Percentiles rank a stretch among this genome's conserved stretches.
phyloP scores from a whole-genome alignment of 2,329 filamentous ascomycete species.

The Emergomyces pasteurianus region DNA sequence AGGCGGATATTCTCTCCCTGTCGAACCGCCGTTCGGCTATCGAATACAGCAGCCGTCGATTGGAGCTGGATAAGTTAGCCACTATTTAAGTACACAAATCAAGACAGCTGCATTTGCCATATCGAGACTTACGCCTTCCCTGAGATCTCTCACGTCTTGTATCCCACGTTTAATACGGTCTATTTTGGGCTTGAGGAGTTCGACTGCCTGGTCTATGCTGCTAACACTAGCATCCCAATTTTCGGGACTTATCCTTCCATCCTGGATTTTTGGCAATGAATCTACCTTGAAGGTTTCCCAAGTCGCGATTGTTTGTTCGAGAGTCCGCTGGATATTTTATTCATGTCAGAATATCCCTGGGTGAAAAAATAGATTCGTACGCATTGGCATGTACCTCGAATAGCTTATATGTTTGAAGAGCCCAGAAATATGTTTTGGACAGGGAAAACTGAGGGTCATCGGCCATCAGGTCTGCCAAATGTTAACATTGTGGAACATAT shows the following conservation, averaged over 20 bases:
- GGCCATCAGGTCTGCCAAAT: constrained; percentile 2
- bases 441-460: constrained; percentile 7
- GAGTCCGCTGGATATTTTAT: neutral
- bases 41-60: constrained; percentile 11
- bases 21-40: constrained; percentile 12
- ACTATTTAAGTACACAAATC: neutral
- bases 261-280: constrained; percentile 3
- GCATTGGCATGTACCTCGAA: constrained; percentile 1
- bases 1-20: constrained; percentile 15
- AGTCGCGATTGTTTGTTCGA: constrained; percentile 4
- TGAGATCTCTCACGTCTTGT: constrained; percentile 5
- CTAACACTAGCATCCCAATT: constrained; percentile 3
- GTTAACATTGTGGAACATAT: neutral
- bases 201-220: constrained; percentile 3
- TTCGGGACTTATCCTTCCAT: constrained; percentile 3
- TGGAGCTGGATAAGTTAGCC: constrained; percentile 1
- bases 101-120: neutral
- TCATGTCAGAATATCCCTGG: neutral
- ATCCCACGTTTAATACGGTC: constrained; percentile 1
- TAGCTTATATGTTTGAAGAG: constrained; percentile 7
- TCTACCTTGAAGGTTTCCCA: constrained; percentile 5
- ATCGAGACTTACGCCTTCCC: constrained; percentile 3
- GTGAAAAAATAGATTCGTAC: neutral
- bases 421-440: constrained; percentile 8
- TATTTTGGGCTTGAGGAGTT: constrained; percentile 5